Base-by-base conservation (phyloP, 805 yeast genomes). In the Martiniozyma abietophila region DNA sequence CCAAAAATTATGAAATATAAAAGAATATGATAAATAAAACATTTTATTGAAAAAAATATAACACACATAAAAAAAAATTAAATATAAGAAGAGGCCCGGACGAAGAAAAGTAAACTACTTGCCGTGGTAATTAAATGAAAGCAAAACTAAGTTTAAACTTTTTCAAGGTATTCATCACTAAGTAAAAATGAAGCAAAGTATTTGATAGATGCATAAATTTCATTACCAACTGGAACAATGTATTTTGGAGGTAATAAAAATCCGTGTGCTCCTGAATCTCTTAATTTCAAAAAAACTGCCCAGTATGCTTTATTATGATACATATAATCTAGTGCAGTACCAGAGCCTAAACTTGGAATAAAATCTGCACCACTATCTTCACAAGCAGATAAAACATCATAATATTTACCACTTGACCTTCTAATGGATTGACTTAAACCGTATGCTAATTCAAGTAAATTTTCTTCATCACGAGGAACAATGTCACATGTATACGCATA, bases 201-300 rank as follows among this genome's bases (percentile, higher is more conserved):
- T 62, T 69, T 70, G 17, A 82, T 60, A 2, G 86, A 78, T 2
- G 78, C 69, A 50, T 75, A 75, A 18, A 78, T 67, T 54, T 85
- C 95, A 35, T 63, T 60, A 2, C 94, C 95, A 7, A 81, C 94
- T 1, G 94, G 89, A 17, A 51, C 61, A 36, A 85, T 84, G 49
- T 62, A 72, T 46, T 70, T 71, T 1, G 76, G 48, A 6, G 95
- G 95, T 27, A 84, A 61, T 43, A 85, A 63, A 50, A 83, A 85
- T 1, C 95, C 95, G 49, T 80, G 88, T 31, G 73, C 67, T 1
- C 95, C 94, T 14, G 80, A 71, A 50, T 84, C 95, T 48, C 95
- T 67, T 36, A 85, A 61, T 56, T 84, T 82, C 38, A 85, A 59
- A 48, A 82, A 94, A 56, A 77, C 79, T 1, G 94, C 94, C 86